A percentile compares a stretch with the other conserved stretches of the same genome.
phyloP scores from a whole-genome alignment of 2,329 filamentous ascomycete genomes.

The Trichophyton rubrum region DNA sequence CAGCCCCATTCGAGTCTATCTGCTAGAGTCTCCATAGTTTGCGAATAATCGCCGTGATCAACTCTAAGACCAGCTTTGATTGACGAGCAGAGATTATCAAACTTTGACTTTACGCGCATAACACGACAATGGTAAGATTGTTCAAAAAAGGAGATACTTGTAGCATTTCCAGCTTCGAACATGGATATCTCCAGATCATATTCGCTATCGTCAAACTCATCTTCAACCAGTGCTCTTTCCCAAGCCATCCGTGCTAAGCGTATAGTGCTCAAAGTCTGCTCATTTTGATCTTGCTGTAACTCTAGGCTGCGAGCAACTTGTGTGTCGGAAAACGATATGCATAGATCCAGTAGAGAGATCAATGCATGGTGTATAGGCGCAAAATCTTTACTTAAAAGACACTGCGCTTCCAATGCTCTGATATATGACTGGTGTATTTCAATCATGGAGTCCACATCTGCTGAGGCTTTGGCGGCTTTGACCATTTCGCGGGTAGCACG shows the following conservation, averaged over 20 bases:
- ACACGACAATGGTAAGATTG: constrained; percentile 43
- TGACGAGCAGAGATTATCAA: constrained; percentile 56
- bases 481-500: constrained; percentile 47
- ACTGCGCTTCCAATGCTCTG: constrained; percentile 50
- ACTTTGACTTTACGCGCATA: constrained; percentile 46
- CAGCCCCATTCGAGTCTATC: constrained; percentile 56
- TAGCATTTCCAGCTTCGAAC: constrained; percentile 30
- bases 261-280: constrained; percentile 11
- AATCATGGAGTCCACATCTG: constrained; percentile 74
- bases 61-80: constrained; percentile 60
- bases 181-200: constrained; percentile 24
- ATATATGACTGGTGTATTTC: constrained; percentile 53
- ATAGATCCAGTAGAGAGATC: constrained; percentile 63
- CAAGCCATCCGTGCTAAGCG: constrained; percentile 11
- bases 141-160: constrained; percentile 26
- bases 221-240: constrained; percentile 12
- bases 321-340: constrained; percentile 54
- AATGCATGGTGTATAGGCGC: constrained; percentile 59
- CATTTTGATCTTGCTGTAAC: constrained; percentile 28
- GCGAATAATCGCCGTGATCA: constrained; percentile 59
- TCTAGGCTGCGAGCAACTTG: constrained; percentile 33
- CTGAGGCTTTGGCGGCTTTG: constrained; percentile 44
- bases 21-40: constrained; percentile 66
- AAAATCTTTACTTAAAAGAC: constrained; percentile 56
- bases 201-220: constrained; percentile 18